Base-by-base conservation (phyloP, 768 basidiomycete genomes). In the Leccinum uliginosum region DNA sequence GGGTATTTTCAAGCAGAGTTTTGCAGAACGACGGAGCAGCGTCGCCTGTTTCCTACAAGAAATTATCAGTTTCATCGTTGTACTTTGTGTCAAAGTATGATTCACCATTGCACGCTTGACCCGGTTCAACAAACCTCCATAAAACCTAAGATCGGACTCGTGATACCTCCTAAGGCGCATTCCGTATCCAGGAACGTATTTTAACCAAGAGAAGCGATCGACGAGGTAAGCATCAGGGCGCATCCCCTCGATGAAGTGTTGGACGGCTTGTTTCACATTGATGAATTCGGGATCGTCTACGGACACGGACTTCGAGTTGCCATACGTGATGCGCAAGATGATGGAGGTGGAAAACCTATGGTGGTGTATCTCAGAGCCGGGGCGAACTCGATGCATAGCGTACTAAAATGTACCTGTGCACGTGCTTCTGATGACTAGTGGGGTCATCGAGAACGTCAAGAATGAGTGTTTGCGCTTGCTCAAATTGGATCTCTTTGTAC, bases 171-270 rank as follows among this genome's bases (percentile, higher is more conserved):
- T 75, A 1, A 89, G 73, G 51, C 80, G 78, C 9, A 75, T 74
- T 12, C 83, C 74, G 61, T 86, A 86, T 23, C 82, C 83, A 0
- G 87, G 86, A 26, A 87, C 61, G 60, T 80, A 79, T 59, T 65
- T 65, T 3, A 76, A 59, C 58, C 72, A 61, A 2, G 74, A 71
- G 27, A 71, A 65, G 2, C 60, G 66, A 56, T 78, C 75, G 1
- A 77, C 73, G 4, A 72, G 66, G 50, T 68, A 72, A 17, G 64
- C 66, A 12, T 70, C 72, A 6, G 74, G 74, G 3, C 65, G 65
- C 49, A 74, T 64, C 6, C 55, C 68, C 17, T 58, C 55, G 27
- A 68, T 65, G 8, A 76, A 66, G 44, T 74, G 67, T 4, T 53
- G 46, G 5, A 68, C 47, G 21, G 61, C 47, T 35, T 66, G 53